These are phyloP conservation scores for Mycosarcoma maydis DNA, from an alignment of 1,284 basidiomycete species.

Conservation along the genomic window DNA sequence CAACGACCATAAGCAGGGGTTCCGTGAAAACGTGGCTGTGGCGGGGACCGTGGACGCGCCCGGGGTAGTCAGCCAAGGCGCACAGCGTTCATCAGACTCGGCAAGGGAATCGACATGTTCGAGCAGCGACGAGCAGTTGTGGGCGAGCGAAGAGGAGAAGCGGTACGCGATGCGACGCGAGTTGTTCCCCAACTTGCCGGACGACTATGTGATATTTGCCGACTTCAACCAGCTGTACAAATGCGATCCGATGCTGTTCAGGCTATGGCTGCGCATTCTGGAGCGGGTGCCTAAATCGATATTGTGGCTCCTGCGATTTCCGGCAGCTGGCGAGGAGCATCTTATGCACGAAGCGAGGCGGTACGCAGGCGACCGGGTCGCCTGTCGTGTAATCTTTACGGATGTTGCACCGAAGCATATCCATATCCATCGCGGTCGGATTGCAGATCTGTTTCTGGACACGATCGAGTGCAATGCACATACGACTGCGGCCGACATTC, in stretches of 20 bases:
- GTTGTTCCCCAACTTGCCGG: slow-evolving; percentile 69
- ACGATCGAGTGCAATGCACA: slow-evolving; percentile 76
- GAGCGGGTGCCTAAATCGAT: slow-evolving; percentile 72
- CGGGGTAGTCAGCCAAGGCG: not conserved
- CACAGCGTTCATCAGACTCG: not conserved
- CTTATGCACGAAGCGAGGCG: slow-evolving; percentile 70
- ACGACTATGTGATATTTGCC: slow-evolving; percentile 72
- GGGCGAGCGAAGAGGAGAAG: slow-evolving; percentile 71
- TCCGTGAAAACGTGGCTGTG: slow-evolving; percentile 55
- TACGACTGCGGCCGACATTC: slow-evolving; percentile 74
- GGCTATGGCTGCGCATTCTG: slow-evolving; percentile 73
- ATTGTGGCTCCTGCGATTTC: slow-evolving; percentile 75
- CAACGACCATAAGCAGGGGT: slow-evolving; percentile 74
- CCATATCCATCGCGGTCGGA: slow-evolving; percentile 72
- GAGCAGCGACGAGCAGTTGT: slow-evolving; percentile 66
- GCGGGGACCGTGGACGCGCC: slow-evolving; percentile 14
- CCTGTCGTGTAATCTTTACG: slow-evolving; percentile 73
- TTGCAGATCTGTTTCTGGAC: slow-evolving; percentile 75
- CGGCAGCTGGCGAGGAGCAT: slow-evolving; percentile 72
- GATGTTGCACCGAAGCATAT: slow-evolving; percentile 73
- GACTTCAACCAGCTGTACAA: slow-evolving; percentile 74
- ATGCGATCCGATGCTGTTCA: slow-evolving; percentile 70
- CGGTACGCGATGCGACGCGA: slow-evolving; percentile 70
- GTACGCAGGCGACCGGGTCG: slow-evolving; percentile 73
- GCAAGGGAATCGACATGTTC: slow-evolving; percentile 1